phyloP scores from a whole-genome alignment of 2,329 filamentous ascomycete species.

The Colletotrichum destructivum region DNA sequence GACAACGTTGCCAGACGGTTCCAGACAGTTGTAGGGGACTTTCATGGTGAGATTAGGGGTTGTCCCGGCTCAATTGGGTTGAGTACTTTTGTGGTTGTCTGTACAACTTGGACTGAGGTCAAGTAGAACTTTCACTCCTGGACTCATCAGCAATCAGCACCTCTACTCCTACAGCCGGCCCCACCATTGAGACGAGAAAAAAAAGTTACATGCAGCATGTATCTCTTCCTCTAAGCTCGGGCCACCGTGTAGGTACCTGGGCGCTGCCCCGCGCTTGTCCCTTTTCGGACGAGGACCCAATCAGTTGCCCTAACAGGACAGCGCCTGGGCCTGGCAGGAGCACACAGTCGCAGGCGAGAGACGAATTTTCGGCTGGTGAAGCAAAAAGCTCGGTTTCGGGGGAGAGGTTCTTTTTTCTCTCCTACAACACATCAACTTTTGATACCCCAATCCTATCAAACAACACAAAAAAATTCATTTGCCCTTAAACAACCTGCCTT shows the following conservation, averaged over 20 bases:
- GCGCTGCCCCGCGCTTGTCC: slow-evolving; percentile 37
- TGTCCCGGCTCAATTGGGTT: slow-evolving; percentile 18
- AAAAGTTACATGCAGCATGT: slow-evolving; percentile 55
- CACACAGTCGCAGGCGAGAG: slow-evolving; percentile 26
- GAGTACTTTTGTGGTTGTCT: slow-evolving; percentile 2
- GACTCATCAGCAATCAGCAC: slow-evolving; percentile 10
- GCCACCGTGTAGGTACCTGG: slow-evolving; percentile 14
- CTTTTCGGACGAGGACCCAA: slow-evolving; percentile 21
- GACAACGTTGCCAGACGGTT: slow-evolving; percentile 69
- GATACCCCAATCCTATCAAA: slow-evolving; percentile 42
- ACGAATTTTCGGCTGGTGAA: slow-evolving; percentile 32
- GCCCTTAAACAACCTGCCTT: slow-evolving; percentile 99
- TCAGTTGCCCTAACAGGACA: slow-evolving; percentile 55
- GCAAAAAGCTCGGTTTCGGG: slow-evolving; percentile 37
- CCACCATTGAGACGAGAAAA: slow-evolving; percentile 46
- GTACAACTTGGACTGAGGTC: neutral
- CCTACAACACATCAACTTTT: slow-evolving; percentile 38
- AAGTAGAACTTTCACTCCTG: slow-evolving; percentile 36
- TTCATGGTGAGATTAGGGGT: slow-evolving; percentile 53
- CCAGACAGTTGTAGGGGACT: slow-evolving; percentile 77
- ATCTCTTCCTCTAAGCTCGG: slow-evolving; percentile 44
- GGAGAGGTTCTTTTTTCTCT: neutral
- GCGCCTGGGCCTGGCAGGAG: neutral
- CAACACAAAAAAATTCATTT: slow-evolving; percentile 54
- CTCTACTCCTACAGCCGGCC: neutral